Percentiles rank a stretch among this genome's conserved stretches.
Evolutionary conservation across 23 red algal genomes (phyloP).

Genomic region (Gracilaria vermiculophylla): DNA sequence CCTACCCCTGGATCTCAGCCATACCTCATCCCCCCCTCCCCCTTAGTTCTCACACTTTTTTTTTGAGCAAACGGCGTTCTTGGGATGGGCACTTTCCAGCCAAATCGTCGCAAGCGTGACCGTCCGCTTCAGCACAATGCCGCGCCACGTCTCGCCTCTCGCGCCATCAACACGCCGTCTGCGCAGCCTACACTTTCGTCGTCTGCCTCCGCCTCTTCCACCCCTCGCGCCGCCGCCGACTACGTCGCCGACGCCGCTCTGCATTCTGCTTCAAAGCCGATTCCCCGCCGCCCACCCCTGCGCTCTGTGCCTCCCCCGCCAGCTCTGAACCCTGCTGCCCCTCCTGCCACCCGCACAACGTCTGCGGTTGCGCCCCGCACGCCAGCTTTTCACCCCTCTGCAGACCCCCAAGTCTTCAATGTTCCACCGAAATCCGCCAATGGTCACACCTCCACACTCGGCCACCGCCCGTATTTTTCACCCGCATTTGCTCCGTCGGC

Average conservation of each 20-base stretch:
- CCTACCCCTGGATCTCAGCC: background rate
- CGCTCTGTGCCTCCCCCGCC: background rate
- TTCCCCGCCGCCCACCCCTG: background rate
- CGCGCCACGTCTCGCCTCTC: background rate
- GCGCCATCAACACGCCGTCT: background rate
- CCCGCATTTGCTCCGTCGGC: constrained; percentile 3
- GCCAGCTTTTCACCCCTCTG: background rate
- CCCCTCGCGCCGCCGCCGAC: background rate
- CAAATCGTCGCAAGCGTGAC: background rate
- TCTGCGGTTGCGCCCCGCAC: background rate
- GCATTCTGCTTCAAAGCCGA: background rate
- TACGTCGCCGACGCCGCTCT: background rate
- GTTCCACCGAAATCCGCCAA: background rate
- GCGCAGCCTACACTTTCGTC: background rate
- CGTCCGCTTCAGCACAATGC: background rate
- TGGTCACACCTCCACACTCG: background rate
- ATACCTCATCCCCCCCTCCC: too few relatives aligned
- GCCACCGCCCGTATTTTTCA: background rate
- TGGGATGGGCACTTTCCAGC: background rate
- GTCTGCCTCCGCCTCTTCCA: background rate
- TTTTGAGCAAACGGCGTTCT: background rate
- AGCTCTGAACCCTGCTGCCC: background rate
- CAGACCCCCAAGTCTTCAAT: background rate
- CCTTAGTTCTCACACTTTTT: background rate
- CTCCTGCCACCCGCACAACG: background rate